phyloP scores from a whole-genome alignment of 345 rosid species.

The Eucalyptus pauciflora region DNA sequence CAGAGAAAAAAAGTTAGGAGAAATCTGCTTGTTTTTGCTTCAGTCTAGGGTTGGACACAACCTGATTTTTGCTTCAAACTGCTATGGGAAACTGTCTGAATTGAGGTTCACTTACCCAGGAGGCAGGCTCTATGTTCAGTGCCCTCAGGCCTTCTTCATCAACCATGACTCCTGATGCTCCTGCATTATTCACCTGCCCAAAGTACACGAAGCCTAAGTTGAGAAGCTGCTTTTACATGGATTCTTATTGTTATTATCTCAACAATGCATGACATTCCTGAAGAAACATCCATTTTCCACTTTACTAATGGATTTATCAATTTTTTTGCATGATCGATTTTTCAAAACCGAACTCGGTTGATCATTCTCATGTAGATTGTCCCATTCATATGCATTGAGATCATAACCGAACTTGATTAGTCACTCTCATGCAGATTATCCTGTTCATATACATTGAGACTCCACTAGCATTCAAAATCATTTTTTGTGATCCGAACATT shows the following conservation, averaged over 20 bases:
- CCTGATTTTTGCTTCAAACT: background rate
- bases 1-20: background rate
- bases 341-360: background rate
- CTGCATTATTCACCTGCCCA: slow-evolving; percentile 40
- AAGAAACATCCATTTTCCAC: background rate
- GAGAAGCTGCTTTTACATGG: background rate
- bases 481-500: background rate
- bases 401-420: background rate
- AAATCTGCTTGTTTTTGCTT: background rate
- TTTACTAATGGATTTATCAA: background rate
- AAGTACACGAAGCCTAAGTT: background rate
- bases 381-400: fast-evolving
- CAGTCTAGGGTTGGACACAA: background rate
- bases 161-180: slow-evolving; percentile 16
- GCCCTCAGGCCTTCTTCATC: slow-evolving; percentile 28
- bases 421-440: background rate
- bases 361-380: background rate
- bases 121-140: slow-evolving; percentile 22
- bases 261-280: background rate
- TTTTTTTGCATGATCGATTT: background rate
- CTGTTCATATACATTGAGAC: background rate
- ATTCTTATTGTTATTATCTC: background rate
- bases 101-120: slow-evolving; percentile 14
- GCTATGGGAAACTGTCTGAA: background rate
- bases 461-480: background rate